Evolutionary conservation across 306 rosid species (phyloP).

Genomic region (Prunus salicina): DNA sequence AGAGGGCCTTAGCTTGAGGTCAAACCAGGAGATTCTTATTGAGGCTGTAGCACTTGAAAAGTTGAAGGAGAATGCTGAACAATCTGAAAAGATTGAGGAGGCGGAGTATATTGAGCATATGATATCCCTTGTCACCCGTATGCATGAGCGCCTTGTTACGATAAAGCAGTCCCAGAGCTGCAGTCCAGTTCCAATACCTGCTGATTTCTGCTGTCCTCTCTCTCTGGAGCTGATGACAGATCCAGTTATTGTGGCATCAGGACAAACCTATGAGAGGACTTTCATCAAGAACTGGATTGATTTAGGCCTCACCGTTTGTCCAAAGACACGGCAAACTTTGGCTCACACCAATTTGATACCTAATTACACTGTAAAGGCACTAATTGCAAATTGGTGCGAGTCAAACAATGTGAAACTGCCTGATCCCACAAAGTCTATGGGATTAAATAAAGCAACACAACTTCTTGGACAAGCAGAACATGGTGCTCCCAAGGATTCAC

Average conservation of each 20-base stretch:
- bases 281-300: constrained; percentile 93
- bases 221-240: constrained; percentile 97
- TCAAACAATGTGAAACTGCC: constrained; percentile 78
- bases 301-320: constrained; percentile 90
- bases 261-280: constrained; percentile 93
- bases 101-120: constrained; percentile 71
- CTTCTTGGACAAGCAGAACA: constrained; percentile 60
- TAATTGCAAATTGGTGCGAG: constrained; percentile 91
- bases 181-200: constrained; percentile 72
- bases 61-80: constrained; percentile 84
- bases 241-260: constrained; percentile 98
- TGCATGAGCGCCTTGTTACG: constrained; percentile 59
- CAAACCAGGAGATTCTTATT: constrained; percentile 80
- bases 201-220: constrained; percentile 98
- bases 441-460: constrained; percentile 52
- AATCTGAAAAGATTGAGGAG: constrained; percentile 66
- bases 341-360: constrained; percentile 76
- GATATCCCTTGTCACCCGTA: constrained; percentile 54
- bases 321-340: constrained; percentile 90
- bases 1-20: constrained; percentile 56
- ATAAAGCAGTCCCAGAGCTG: constrained; percentile 65
- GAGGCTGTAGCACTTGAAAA: constrained; percentile 89
- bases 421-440: constrained; percentile 49
- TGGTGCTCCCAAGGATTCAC: constrained; percentile 54
- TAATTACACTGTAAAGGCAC: constrained; percentile 80